Evolutionary conservation across 495 filamentous ascomycete genomes (phyloP).

Genomic region (Pyrenula massariospora): DNA sequence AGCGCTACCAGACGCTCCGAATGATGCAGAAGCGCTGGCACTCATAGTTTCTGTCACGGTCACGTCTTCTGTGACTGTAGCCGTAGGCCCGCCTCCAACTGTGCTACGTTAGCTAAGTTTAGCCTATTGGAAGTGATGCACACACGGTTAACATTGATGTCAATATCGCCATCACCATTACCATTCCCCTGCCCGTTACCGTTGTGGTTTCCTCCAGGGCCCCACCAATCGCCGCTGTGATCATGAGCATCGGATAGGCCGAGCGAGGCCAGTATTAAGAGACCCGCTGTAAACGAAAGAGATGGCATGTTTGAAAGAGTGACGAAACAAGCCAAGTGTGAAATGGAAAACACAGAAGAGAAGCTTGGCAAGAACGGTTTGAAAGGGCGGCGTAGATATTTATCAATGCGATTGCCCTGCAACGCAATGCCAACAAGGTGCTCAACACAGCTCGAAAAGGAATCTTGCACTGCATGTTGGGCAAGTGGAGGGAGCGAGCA

Average conservation of each 20-base stretch:
- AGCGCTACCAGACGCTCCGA: neutral
- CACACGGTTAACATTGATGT: neutral
- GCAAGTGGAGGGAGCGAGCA: neutral
- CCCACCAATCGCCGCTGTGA: neutral
- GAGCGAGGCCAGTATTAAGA: neutral
- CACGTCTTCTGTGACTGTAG: neutral
- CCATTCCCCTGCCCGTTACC: neutral
- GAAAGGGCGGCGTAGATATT: neutral
- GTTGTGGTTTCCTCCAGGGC: no score
- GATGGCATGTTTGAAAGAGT: neutral
- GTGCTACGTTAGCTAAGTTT: neutral
- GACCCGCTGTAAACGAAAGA: neutral
- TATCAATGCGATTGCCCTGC: neutral
- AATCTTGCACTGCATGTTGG: neutral
- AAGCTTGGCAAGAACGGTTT: neutral
- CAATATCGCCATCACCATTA: neutral
- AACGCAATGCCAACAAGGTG: neutral
- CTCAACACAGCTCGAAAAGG: neutral
- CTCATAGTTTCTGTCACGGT: neutral
- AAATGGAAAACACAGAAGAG: neutral
- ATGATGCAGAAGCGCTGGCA: no score
- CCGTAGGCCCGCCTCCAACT: neutral
- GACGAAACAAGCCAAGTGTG: neutral
- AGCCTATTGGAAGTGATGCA: neutral
- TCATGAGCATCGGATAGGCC: neutral